Evolutionary conservation across 257 asterid genomes (phyloP), one percentile per base, ranked within the genome.

Genomic region (Nicotiana attenuata): DNA sequence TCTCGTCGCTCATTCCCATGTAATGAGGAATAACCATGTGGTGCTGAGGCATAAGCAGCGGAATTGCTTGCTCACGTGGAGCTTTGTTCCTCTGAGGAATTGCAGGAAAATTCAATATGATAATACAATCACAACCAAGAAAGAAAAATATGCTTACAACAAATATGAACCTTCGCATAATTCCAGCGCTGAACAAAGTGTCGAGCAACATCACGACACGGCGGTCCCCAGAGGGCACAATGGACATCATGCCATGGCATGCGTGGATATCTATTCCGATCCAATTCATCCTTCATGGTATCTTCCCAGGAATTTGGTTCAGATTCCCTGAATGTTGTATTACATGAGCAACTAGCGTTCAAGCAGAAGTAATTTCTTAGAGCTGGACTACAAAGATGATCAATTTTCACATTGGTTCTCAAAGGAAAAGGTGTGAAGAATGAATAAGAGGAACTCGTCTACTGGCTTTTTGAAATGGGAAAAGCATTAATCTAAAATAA

Each of bases 171-270:
- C 98, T 95, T 96, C 29, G 98, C 99, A 85, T 96, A 95, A 89
- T 96, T 96, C 99, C 99, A 96, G 31, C 99, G 97, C 82, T 94
- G 98, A 87, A 93, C 94, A 86, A 94, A 96, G 87, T 96, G 99
- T 87, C 97, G 90, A 61, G 99, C 98, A 81, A 94, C 88, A 86
- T 96, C 98, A 91, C 91, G 94, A 85, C 98, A 96, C 38, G 99
- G 89, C 13, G 97, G 97, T 24, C 98, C 99, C 99, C 99, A 96
- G 50, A 96, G 86, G 19, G 99, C 97, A 80, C 99, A 96, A 78
- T 96, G 99, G 86, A 96, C 99, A 80, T 96, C 99, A 41, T 96
- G 99, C 99, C 99, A 96, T 56, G 99, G 97, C 98, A 94, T 94
- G 83, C 98, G 98, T 28, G 98, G 98, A 91, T 90, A 92, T 64